These are phyloP conservation scores for Penicillium sp. DNA, from an alignment of 2,329 filamentous ascomycete species.

Conservation along the genomic window DNA sequence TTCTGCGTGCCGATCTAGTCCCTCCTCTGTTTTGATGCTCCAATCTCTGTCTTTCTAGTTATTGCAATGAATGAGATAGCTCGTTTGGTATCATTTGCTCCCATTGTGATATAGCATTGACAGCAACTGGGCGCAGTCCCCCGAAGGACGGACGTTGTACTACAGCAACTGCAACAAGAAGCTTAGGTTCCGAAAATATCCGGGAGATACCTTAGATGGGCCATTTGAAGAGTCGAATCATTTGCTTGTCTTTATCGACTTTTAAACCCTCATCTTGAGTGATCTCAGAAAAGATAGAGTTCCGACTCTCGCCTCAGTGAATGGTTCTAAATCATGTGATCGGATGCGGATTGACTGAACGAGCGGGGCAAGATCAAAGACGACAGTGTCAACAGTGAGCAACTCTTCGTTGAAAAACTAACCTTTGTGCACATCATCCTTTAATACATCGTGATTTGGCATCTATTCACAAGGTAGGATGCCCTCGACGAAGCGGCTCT, in stretches of 20 bases:
- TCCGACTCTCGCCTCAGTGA: background rate
- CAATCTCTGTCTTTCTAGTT: too few relatives aligned
- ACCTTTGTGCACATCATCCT: background rate
- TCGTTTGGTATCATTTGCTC: too few relatives aligned
- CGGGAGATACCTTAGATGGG: background rate
- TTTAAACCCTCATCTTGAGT: background rate
- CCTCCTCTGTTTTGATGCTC: too few relatives aligned
- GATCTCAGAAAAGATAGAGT: background rate
- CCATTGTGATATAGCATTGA: too few relatives aligned
- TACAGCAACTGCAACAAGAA: background rate
- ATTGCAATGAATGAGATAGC: too few relatives aligned
- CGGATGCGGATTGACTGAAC: slow-evolving; percentile 1
- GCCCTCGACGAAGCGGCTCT: slow-evolving; percentile 17
- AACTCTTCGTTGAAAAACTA: background rate
- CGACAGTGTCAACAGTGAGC: background rate
- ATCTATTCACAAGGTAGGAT: slow-evolving; percentile 7
- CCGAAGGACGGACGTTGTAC: background rate
- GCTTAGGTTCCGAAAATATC: background rate
- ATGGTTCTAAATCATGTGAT: slow-evolving; percentile 20
- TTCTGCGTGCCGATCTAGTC: too few relatives aligned
- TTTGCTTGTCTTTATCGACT: background rate
- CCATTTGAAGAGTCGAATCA: background rate
- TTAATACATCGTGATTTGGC: background rate
- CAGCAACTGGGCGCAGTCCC: too few relatives aligned
- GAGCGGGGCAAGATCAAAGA: slow-evolving; percentile 16